Percentiles rank a stretch among this genome's conserved stretches.
Conservation (phyloP, 164 flowering plant species). For the Vitis amurensis region DNA sequence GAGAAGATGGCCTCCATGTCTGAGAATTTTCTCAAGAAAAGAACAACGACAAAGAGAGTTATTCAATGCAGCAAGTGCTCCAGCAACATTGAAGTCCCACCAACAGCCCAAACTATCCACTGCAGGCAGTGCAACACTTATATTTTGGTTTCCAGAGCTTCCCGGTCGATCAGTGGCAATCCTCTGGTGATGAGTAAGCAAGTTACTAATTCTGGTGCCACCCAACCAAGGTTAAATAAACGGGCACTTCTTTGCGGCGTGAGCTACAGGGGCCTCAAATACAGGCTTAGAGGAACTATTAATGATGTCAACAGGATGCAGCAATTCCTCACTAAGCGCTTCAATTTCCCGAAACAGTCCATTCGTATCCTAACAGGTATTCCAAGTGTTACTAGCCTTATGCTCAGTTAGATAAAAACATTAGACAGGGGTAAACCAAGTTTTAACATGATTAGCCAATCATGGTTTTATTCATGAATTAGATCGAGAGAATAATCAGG, state of each 20-base stretch:
- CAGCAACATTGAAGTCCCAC: not conserved
- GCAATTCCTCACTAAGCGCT: slow-evolving; percentile 16
- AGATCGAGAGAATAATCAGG: no score
- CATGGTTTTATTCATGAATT: no score
- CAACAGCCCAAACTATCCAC: not conserved
- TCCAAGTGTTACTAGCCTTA: not conserved
- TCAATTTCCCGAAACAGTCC: slow-evolving; percentile 14
- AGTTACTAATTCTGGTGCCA: not conserved
- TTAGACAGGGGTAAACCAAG: not conserved
- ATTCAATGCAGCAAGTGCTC: not conserved
- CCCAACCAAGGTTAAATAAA: slow-evolving; percentile 9
- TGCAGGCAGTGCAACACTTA: not conserved
- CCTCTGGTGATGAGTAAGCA: no score
- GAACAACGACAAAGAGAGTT: not conserved
- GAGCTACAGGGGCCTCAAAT: slow-evolving; percentile 21
- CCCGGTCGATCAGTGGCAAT: not conserved
- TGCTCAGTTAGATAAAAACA: not conserved
- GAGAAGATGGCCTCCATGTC: no score
- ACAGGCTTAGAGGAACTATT: slow-evolving; percentile 31
- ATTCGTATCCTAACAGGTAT: slow-evolving; percentile 38
- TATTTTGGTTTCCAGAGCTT: not conserved
- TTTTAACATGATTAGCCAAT: no score
- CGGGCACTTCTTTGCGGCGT: slow-evolving; percentile 41
- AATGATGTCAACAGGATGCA: slow-evolving; percentile 36
- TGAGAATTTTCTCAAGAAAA: not conserved